Evolutionary conservation across 139 green algal species (phyloP).

Genomic region (Chlorella sp.): DNA sequence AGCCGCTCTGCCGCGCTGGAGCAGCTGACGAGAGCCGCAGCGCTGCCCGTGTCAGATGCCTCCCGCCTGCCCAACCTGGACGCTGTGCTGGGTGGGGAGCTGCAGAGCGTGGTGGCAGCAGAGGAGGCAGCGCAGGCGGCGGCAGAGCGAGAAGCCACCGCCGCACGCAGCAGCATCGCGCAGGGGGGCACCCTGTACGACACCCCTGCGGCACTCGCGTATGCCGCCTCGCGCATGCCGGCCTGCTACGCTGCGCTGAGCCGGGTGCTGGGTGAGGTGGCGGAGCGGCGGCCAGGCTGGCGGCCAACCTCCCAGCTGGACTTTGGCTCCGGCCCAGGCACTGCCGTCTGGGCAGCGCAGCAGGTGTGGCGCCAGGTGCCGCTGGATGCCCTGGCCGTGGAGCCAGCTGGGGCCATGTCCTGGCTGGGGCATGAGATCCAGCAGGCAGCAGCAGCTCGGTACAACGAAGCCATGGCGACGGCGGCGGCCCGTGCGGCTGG

Average conservation of each 20-base stretch:
- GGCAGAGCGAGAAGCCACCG: background rate
- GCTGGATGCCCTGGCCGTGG: slow-evolving; percentile 60
- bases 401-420: slow-evolving; percentile 68
- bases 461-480: background rate
- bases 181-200: slow-evolving; percentile 34
- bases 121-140: slow-evolving; percentile 13
- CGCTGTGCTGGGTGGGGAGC: background rate
- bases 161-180: background rate
- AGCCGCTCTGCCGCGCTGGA: background rate
- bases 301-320: slow-evolving; percentile 69
- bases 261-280: slow-evolving; percentile 50
- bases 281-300: slow-evolving; percentile 43
- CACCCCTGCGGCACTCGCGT: slow-evolving; percentile 41
- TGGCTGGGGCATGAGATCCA: slow-evolving; percentile 49
- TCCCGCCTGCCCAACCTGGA: background rate
- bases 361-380: slow-evolving; percentile 50
- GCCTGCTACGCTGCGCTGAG: slow-evolving; percentile 59
- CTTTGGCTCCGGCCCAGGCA: slow-evolving; percentile 80
- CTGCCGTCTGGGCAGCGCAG: slow-evolving; percentile 76
- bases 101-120: background rate
- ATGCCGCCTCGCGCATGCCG: slow-evolving; percentile 52
- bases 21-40: background rate
- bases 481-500: background rate
- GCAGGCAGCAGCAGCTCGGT: slow-evolving; percentile 11
- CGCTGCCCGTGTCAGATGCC: background rate